These are phyloP conservation scores for Apiospora hydei DNA, from an alignment of 2,329 filamentous ascomycete genomes.

Conservation along the genomic window DNA sequence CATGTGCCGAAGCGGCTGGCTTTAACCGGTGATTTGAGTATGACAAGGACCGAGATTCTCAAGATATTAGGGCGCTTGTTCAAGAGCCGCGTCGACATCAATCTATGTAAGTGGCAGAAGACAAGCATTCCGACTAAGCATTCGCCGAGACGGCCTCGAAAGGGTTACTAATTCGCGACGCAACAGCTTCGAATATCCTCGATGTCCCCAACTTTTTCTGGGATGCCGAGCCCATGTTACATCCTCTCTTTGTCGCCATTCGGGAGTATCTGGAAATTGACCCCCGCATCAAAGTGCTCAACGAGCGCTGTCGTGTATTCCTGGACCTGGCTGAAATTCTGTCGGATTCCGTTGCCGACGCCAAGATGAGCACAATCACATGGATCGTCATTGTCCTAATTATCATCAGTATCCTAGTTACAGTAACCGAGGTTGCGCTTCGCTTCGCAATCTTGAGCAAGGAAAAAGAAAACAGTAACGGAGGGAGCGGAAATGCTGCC, in stretches of 20 bases:
- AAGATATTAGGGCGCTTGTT: constrained; percentile 90
- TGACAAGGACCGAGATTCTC: constrained; percentile 91
- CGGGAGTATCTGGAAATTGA: constrained; percentile 98
- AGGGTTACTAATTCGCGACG: constrained; percentile 7
- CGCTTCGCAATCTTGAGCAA: constrained; percentile 77
- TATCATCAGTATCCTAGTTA: constrained; percentile 87
- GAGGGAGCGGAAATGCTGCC: constrained; percentile 21
- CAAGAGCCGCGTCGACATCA: constrained; percentile 94
- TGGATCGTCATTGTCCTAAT: constrained; percentile 99
- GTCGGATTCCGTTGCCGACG: constrained; percentile 88
- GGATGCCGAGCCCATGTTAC: constrained; percentile 94
- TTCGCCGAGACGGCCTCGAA: constrained; percentile 13
- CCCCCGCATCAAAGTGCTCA: constrained; percentile 92
- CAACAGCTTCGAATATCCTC: constrained; percentile 86
- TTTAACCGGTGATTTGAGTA: constrained; percentile 86
- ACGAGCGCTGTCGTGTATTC: constrained; percentile 96
- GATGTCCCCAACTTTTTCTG: constrained; percentile 98
- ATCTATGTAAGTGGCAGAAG: constrained; percentile 76
- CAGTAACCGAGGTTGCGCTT: constrained; percentile 85
- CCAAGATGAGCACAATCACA: constrained; percentile 94
- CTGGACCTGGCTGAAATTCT: constrained; percentile 95
- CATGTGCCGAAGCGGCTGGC: constrained; percentile 90
- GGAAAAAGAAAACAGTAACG: constrained; percentile 41
- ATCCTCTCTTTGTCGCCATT: constrained; percentile 92
- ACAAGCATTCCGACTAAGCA: constrained; percentile 25